These are phyloP conservation scores for Plasmodium ovale DNA, from an alignment of 169 alveolate genomes.

Conservation along the genomic window DNA sequence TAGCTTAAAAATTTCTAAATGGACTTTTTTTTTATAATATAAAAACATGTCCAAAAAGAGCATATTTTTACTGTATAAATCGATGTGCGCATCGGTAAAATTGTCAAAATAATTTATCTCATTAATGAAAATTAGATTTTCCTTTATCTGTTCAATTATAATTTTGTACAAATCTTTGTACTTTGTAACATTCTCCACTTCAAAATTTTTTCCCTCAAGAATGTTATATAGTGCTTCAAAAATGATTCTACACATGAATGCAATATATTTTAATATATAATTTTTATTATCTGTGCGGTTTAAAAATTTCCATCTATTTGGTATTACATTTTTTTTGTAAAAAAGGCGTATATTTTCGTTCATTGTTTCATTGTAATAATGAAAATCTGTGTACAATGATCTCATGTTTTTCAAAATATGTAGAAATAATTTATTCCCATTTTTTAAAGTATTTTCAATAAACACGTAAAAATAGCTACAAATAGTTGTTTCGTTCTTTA, in stretches of 20 bases:
- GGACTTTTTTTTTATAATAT: conserved; percentile 42
- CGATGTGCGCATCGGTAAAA: conserved; percentile 20
- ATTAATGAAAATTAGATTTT: conserved; percentile 48
- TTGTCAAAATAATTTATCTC: conserved; percentile 58
- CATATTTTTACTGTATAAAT: conserved; percentile 30
- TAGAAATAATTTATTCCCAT: conserved; percentile 53
- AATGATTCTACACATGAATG: conserved; percentile 41
- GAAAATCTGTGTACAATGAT: conserved; percentile 32
- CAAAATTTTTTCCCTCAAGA: conserved; percentile 54
- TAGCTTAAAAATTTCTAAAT: conserved; percentile 65
- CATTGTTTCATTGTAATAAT: conserved; percentile 11
- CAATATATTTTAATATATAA: conserved; percentile 59
- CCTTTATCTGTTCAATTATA: conserved; percentile 36
- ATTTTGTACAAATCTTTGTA: conserved; percentile 44
- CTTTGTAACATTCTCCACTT: conserved; percentile 25
- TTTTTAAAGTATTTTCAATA: conserved; percentile 71
- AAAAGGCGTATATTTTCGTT: conserved; percentile 15
- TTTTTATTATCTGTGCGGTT: conserved; percentile 12
- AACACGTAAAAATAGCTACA: conserved; percentile 70
- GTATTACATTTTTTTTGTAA: conserved; percentile 10
- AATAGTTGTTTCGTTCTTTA: conserved; percentile 29
- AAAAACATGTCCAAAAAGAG: conserved; percentile 65
- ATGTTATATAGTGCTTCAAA: conserved; percentile 61
- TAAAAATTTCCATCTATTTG: conserved; percentile 28
- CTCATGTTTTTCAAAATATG: conserved; percentile 32